Conservation (phyloP, 257 asterid species). For the Ocimum tenuiflorum region DNA sequence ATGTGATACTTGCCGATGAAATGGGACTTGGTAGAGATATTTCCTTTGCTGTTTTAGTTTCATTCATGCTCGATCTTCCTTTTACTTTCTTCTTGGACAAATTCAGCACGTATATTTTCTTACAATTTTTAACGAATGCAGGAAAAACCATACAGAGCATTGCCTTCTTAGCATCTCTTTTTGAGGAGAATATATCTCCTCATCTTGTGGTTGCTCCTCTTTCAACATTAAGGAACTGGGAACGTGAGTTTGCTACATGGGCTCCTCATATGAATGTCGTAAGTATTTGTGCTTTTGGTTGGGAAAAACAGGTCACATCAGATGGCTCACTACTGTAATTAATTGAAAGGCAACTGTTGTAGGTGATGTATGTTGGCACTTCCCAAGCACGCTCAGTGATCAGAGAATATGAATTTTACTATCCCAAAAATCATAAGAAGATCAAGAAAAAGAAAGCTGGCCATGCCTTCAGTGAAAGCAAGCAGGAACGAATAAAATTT, state of each 20-base stretch:
- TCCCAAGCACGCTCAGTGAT: slow-evolving; percentile 74
- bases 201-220: slow-evolving; percentile 98
- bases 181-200: slow-evolving; percentile 67
- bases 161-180: slow-evolving; percentile 92
- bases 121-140: slow-evolving; percentile 32
- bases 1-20: slow-evolving; percentile 98
- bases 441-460: slow-evolving; percentile 79
- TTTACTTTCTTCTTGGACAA: slow-evolving; percentile 15
- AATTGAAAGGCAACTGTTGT: slow-evolving; percentile 31
- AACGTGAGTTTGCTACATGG: slow-evolving; percentile 98
- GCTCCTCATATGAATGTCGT: slow-evolving; percentile 99
- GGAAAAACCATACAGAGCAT: slow-evolving; percentile 98
- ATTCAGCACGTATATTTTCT: slow-evolving; percentile 1
- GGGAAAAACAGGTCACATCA: neutral
- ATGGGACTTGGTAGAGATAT: slow-evolving; percentile 89
- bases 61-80: neutral
- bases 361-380: slow-evolving; percentile 95
- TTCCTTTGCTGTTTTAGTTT: slow-evolving; percentile 12
- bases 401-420: slow-evolving; percentile 82
- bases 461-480: slow-evolving; percentile 66
- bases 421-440: slow-evolving; percentile 72
- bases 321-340: slow-evolving; percentile 14
- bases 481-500: slow-evolving; percentile 89
- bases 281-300: slow-evolving; percentile 36
- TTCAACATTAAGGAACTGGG: slow-evolving; percentile 98